A percentile compares a stretch with the other conserved stretches of the same genome.
Conservation (phyloP, 2,329 filamentous ascomycete species). For the Hortaea werneckii region DNA sequence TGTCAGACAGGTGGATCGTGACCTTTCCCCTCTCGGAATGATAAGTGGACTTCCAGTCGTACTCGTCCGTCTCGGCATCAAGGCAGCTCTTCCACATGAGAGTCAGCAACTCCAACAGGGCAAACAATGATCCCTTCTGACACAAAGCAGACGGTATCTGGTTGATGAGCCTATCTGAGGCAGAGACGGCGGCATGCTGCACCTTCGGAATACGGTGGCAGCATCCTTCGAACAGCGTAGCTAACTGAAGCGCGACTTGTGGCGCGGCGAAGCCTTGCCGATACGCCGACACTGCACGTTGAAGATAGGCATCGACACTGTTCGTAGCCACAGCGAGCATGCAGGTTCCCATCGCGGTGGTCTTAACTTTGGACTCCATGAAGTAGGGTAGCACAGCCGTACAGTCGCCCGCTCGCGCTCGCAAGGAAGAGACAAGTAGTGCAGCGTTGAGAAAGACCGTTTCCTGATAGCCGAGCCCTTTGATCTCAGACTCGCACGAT, state of each 20-base stretch:
- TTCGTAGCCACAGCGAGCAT: conserved; percentile 55
- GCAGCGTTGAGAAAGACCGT: conserved; percentile 86
- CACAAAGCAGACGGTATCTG: conserved; percentile 84
- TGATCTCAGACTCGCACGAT: conserved; percentile 66
- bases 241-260: conserved; percentile 81
- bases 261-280: conserved; percentile 78
- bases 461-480: conserved; percentile 75
- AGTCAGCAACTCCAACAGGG: conserved; percentile 79
- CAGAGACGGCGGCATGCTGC: conserved; percentile 73
- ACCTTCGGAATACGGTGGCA: conserved; percentile 90
- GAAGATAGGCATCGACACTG: conserved; percentile 70
- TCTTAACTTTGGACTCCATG: conserved; percentile 72
- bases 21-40: conserved; percentile 68
- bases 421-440: conserved; percentile 77
- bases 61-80: conserved; percentile 88
- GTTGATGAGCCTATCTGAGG: conserved; percentile 74
- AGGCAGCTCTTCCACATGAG: conserved; percentile 94
- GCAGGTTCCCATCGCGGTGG: conserved; percentile 50
- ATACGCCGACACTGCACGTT: conserved; percentile 60
- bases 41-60: conserved; percentile 75
- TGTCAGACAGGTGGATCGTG: conserved; percentile 82
- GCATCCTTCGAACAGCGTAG: conserved; percentile 73
- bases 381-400: conserved; percentile 87
- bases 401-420: conserved; percentile 79
- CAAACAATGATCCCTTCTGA: conserved; percentile 82